phyloP scores from a whole-genome alignment of 2,329 filamentous ascomycete species.

The Aspergillus sp. region DNA sequence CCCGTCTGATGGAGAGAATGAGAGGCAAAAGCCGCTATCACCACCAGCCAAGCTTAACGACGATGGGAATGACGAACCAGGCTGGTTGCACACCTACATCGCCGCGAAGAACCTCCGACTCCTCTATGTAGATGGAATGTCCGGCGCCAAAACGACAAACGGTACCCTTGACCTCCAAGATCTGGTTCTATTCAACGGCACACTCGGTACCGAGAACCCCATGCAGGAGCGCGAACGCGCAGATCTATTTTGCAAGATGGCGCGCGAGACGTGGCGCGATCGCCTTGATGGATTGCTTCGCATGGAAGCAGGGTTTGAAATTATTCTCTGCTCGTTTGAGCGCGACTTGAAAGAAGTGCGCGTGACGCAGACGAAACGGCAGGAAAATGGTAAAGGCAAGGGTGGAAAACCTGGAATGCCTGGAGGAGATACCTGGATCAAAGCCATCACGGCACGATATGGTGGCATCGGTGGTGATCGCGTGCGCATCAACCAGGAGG shows the following conservation, averaged over 20 bases:
- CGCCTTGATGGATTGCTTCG: conserved; percentile 60
- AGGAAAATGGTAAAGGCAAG: conserved; percentile 1
- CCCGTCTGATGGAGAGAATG: neutral
- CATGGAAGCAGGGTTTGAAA: conserved; percentile 67
- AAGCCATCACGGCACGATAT: conserved; percentile 25
- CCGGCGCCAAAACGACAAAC: conserved; percentile 59
- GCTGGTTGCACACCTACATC: conserved; percentile 64
- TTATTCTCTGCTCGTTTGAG: conserved; percentile 63
- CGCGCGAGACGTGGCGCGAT: conserved; percentile 44
- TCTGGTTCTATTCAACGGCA: conserved; percentile 49
- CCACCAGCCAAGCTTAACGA: neutral
- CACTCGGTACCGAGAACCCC: conserved; percentile 7
- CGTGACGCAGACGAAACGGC: conserved; percentile 23
- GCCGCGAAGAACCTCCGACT: conserved; percentile 55
- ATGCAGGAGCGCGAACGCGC: conserved; percentile 50
- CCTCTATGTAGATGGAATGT: conserved; percentile 67
- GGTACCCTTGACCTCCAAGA: conserved; percentile 68
- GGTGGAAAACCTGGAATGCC: neutral
- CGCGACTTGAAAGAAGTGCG: conserved; percentile 32
- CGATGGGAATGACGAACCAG: conserved; percentile 20
- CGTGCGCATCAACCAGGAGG: conserved; percentile 44
- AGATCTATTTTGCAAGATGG: conserved; percentile 51
- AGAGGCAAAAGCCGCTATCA: neutral
- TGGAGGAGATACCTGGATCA: conserved; percentile 7
- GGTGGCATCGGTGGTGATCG: conserved; percentile 31